Percentiles rank a stretch among this genome's conserved stretches.
phyloP scores from a whole-genome alignment of 495 filamentous ascomycete species.

The Talaromyces nanjingensis region DNA sequence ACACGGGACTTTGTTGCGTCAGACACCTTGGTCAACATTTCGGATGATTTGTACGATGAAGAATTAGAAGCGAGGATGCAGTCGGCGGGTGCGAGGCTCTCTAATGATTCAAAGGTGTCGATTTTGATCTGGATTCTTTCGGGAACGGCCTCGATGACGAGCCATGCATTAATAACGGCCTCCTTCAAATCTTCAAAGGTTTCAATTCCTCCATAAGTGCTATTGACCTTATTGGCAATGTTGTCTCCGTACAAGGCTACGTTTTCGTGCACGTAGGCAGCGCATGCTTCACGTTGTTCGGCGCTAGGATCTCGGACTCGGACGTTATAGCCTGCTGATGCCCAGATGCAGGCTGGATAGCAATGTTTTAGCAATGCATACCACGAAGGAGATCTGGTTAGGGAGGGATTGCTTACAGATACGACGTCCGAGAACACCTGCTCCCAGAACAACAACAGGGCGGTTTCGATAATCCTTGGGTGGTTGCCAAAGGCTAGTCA shows the following conservation, averaged over 20 bases:
- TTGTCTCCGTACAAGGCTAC: slow-evolving; percentile 25
- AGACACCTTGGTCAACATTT: slow-evolving; percentile 38
- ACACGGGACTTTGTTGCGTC: slow-evolving; percentile 15
- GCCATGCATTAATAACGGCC: slow-evolving; percentile 37
- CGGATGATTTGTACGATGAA: slow-evolving; percentile 37
- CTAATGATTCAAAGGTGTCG: slow-evolving; percentile 39
- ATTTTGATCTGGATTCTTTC: slow-evolving; percentile 47
- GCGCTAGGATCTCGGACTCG: slow-evolving; percentile 32
- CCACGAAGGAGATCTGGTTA: too few species aligned
- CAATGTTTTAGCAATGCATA: neutral
- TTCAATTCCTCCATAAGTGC: slow-evolving; percentile 17
- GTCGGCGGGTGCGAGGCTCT: slow-evolving; percentile 29
- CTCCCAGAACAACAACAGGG: slow-evolving; percentile 37
- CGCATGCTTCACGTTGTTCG: slow-evolving; percentile 24
- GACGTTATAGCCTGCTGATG: slow-evolving; percentile 35
- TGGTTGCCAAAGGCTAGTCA: slow-evolving; percentile 19
- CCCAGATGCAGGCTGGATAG: slow-evolving; percentile 26
- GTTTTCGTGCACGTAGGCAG: slow-evolving; percentile 33
- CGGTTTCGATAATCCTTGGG: slow-evolving; percentile 26
- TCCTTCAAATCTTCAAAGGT: slow-evolving; percentile 27
- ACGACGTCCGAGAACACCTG: slow-evolving; percentile 40
- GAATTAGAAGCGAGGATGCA: slow-evolving; percentile 49
- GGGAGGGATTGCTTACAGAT: slow-evolving; percentile 20
- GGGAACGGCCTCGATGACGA: slow-evolving; percentile 49
- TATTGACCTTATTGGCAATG: slow-evolving; percentile 15